A percentile compares a stretch with the other conserved stretches of the same genome.
phyloP scores from a whole-genome alignment of 148 eudicot genomes.

The Rheum nobile region DNA sequence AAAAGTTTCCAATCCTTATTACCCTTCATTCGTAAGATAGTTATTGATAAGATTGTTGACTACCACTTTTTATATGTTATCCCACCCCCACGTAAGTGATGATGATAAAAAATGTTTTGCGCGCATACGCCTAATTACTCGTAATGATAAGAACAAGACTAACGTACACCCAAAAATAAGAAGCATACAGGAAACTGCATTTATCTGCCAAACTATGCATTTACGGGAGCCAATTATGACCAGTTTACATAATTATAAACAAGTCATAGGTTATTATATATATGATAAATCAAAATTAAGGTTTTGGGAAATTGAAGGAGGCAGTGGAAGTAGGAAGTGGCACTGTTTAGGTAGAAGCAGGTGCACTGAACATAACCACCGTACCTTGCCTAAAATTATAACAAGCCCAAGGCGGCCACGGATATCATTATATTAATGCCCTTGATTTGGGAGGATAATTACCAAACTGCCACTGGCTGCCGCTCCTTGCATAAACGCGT shows the following conservation, averaged over 20 bases:
- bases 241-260: background rate
- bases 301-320: background rate
- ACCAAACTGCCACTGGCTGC: background rate
- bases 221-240: background rate
- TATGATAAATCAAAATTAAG: too few species aligned
- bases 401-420: background rate
- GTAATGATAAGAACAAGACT: background rate
- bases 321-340: background rate
- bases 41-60: background rate
- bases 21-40: background rate
- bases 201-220: background rate
- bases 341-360: background rate
- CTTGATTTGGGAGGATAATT: background rate
- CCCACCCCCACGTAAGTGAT: conserved; percentile 1
- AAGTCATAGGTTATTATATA: too few species aligned
- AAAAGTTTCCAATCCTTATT: too few species aligned
- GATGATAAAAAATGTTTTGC: background rate
- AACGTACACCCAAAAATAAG: background rate
- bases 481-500: background rate
- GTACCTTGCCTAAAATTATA: background rate
- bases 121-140: background rate
- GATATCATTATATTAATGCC: background rate
- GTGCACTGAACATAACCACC: conserved; percentile 1
- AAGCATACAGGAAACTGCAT: background rate
- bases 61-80: background rate